phyloP scores from a whole-genome alignment of 2,329 filamentous ascomycete genomes.

The Hirsutella thompsonii region DNA sequence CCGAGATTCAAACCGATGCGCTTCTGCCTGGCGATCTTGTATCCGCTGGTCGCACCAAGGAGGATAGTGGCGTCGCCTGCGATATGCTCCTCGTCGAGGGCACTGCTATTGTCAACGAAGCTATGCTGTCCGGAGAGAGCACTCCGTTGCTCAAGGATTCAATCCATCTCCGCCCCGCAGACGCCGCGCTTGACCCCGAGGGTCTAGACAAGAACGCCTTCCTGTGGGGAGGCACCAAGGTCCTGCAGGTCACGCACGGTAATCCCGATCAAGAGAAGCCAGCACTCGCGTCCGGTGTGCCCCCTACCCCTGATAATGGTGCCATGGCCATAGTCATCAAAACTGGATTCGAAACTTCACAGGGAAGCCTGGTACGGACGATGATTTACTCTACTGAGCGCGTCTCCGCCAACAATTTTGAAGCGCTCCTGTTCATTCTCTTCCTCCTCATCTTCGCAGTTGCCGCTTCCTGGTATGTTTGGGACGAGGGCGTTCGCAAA shows the following conservation, averaged over 20 bases:
- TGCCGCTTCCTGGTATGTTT: slow-evolving; percentile 97
- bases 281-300: slow-evolving; percentile 63
- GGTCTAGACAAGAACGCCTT: slow-evolving; percentile 95
- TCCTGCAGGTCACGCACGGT: slow-evolving; percentile 86
- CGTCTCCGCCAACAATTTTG: slow-evolving; percentile 94
- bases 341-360: slow-evolving; percentile 97
- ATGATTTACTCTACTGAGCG: slow-evolving; percentile 99
- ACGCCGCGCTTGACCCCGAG: slow-evolving; percentile 72
- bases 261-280: slow-evolving; percentile 62
- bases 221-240: slow-evolving; percentile 94
- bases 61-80: slow-evolving; percentile 92
- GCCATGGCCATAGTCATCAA: slow-evolving; percentile 91
- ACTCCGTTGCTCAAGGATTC: slow-evolving; percentile 96
- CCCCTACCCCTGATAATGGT: slow-evolving; percentile 79
- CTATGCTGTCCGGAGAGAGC: slow-evolving; percentile 97
- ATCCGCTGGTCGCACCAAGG: slow-evolving; percentile 86
- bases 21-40: slow-evolving; percentile 88
- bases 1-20: slow-evolving; percentile 77
- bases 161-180: slow-evolving; percentile 72
- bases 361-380: slow-evolving; percentile 91
- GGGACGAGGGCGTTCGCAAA: slow-evolving; percentile 87
- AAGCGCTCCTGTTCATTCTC: slow-evolving; percentile 93
- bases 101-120: slow-evolving; percentile 95
- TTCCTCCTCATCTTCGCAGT: slow-evolving; percentile 94
- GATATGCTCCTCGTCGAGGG: slow-evolving; percentile 95